phyloP scores from a whole-genome alignment of 805 yeast genomes.

The Candida chauliodis region DNA sequence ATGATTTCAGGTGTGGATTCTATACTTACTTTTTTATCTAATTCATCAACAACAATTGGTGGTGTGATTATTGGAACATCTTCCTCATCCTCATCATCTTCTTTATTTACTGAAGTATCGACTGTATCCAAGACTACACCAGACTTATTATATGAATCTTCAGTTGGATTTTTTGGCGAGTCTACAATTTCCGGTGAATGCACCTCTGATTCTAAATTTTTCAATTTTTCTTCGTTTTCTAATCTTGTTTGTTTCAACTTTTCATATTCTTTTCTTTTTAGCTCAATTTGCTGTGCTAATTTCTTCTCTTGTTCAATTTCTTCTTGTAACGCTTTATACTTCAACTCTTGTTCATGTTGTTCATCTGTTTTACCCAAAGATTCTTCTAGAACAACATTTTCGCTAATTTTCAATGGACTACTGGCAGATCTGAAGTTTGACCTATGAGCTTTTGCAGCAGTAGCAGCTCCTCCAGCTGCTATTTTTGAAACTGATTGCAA shows the following conservation, averaged over 20 bases:
- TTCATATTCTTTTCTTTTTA: conserved; percentile 34
- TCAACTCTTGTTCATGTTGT: conserved; percentile 23
- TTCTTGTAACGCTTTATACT: conserved; percentile 25
- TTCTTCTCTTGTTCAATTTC: conserved; percentile 39
- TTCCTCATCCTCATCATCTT: conserved; percentile 16
- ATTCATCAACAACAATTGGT: conserved; percentile 21
- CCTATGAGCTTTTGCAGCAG: conserved; percentile 2
- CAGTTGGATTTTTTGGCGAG: background rate
- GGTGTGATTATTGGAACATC: conserved; percentile 19
- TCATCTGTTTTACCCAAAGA: conserved; percentile 19
- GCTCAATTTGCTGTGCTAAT: conserved; percentile 36
- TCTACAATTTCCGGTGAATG: conserved; percentile 2
- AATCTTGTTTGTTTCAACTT: conserved; percentile 19
- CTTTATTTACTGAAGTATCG: background rate
- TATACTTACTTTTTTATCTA: conserved; percentile 14
- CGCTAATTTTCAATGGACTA: conserved; percentile 12
- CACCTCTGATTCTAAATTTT: conserved; percentile 11
- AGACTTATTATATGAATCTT: background rate
- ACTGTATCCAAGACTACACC: too few species aligned
- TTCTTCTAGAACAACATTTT: conserved; percentile 18
- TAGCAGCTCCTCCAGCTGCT: conserved; percentile 5
- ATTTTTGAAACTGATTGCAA: conserved; percentile 14
- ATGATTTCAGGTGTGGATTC: background rate
- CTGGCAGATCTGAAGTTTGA: conserved; percentile 4
- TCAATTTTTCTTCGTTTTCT: conserved; percentile 25